phyloP scores from a whole-genome alignment of 306 rosid genomes.

The Acacia confusa region DNA sequence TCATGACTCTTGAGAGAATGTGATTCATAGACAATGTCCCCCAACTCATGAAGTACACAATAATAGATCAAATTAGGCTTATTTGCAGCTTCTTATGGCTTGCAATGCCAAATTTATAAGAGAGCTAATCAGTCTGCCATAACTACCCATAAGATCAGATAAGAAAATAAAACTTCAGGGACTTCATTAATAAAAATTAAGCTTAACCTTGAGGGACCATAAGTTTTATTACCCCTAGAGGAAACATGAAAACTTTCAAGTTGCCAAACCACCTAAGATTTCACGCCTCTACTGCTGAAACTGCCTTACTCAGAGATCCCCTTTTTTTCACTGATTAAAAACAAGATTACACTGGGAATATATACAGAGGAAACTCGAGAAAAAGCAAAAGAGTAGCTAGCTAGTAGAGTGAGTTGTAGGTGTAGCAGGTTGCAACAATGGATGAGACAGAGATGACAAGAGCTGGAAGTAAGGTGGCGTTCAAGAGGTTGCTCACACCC shows the following conservation, averaged over 20 bases:
- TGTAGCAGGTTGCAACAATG: conserved; percentile 68
- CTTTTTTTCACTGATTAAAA: conserved; percentile 4
- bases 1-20: background rate
- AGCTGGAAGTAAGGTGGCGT: conserved; percentile 71
- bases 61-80: too few species aligned
- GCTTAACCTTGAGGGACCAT: background rate
- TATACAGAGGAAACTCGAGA: conserved; percentile 17
- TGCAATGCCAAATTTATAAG: too few species aligned
- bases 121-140: too few species aligned
- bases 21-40: too few species aligned
- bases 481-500: conserved; percentile 60
- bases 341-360: conserved; percentile 11
- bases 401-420: conserved; percentile 86
- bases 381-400: conserved; percentile 32
- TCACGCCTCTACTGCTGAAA: background rate
- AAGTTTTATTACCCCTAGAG: background rate
- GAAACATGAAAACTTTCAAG: background rate
- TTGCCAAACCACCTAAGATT: background rate
- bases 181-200: background rate
- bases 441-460: conserved; percentile 67
- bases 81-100: too few species aligned
- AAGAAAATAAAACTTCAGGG: too few species aligned
- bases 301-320: background rate
- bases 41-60: too few species aligned
- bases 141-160: too few species aligned